Base-by-base conservation (phyloP, 2,329 filamentous ascomycete genomes). In the Bipolaris gigantea region DNA sequence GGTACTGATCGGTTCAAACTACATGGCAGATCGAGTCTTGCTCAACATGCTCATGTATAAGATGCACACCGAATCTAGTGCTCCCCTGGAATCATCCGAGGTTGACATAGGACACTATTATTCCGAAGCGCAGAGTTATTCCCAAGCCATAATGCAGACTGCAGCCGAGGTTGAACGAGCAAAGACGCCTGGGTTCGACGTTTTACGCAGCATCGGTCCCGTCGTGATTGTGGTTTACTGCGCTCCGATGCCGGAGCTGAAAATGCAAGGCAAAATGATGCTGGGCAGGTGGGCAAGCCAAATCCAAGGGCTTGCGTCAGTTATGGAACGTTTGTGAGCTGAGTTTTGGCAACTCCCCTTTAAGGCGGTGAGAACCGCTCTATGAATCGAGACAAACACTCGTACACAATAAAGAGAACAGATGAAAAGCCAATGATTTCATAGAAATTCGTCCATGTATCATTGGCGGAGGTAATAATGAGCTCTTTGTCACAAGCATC, bases 281-380 rank as follows among this genome's bases (percentile, higher is more conserved):
- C 47, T 73, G 48, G 50, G 52, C 23, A 48, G 66, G 23, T 73
- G 67, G 68, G 62, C 62, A 5, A 46, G 54, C 35, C 27, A 62
- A 49, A 27, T 56, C 57, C 9, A 65, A 59, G 2, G 50, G 50
- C 2, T 57, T 16, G 30, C 25, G 1, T 21, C 49, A 2, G 18
- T 45, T 4, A 23, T 54, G n/a, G 35, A 45, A 27, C 23, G 33
- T n/a, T 23, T 47, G 11, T 36, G n/a, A 47, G 35, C 15, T 25
- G 19, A 25, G 21, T 25, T 16, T 19, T 43, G 7, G 11, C 11
- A 19, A 4, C 5, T 43, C 27, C 5, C 7, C 16, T 9, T 4
- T 9, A n/a, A 9, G 13, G 5, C 25, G 25, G 13, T 2, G 10
- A 30, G 23, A 32, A 16, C 25, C 25, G 25, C 40, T 7, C 7